Percentiles rank a stretch among this genome's conserved stretches.
phyloP scores from a whole-genome alignment of 179 eudicot species.

The Spinacia oleracea region DNA sequence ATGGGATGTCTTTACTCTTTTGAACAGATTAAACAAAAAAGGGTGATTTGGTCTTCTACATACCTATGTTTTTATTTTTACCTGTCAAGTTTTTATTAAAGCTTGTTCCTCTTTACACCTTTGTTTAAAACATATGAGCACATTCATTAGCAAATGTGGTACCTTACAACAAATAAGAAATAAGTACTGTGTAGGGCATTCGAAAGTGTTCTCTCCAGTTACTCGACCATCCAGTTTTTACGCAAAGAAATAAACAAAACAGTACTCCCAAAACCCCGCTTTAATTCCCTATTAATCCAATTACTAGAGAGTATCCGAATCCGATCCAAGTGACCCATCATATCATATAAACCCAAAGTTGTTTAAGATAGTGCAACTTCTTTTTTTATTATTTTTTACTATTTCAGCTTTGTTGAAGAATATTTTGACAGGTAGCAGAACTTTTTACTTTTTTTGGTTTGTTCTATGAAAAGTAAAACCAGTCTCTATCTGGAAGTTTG shows the following conservation, averaged over 20 bases:
- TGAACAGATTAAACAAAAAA: slow-evolving; percentile 8
- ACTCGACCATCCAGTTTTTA: neutral
- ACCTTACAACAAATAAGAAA: neutral
- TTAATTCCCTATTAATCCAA: too few relatives aligned
- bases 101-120: neutral
- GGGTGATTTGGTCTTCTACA: slow-evolving; percentile 7
- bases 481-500: neutral
- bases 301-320: neutral
- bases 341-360: neutral
- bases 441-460: neutral
- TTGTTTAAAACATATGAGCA: neutral
- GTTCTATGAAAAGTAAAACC: slow-evolving; percentile 10
- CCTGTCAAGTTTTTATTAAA: neutral
- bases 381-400: neutral
- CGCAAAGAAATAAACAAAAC: too few relatives aligned
- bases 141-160: neutral
- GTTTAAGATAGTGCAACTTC: neutral
- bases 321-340: neutral
- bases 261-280: neutral
- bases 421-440: neutral
- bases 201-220: neutral
- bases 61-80: neutral
- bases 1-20: slow-evolving; percentile 22
- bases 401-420: neutral
- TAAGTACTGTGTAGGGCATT: neutral